These are phyloP conservation scores for Pyrus pyrifolia DNA, from an alignment of 306 rosid species.

Conservation along the genomic window DNA sequence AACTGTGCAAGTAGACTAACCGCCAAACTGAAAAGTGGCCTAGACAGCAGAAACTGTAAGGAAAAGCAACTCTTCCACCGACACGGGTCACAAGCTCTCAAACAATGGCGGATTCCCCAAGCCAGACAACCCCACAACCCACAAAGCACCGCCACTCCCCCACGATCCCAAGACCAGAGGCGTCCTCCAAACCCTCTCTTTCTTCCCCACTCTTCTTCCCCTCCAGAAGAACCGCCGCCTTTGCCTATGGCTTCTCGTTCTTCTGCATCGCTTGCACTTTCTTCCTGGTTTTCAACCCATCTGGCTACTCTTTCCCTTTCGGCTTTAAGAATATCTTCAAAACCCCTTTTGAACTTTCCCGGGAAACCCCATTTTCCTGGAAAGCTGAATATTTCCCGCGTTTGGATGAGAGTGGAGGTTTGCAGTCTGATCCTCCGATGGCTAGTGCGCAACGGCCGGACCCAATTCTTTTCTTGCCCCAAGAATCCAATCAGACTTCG, in stretches of 20 bases:
- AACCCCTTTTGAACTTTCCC: neutral
- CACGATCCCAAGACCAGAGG: neutral
- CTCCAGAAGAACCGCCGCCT: neutral
- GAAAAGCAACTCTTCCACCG: neutral
- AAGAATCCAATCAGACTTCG: neutral
- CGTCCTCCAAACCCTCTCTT: neutral
- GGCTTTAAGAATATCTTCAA: constrained; percentile 6
- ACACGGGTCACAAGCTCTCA: neutral
- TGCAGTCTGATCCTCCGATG: neutral
- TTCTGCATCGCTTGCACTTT: neutral
- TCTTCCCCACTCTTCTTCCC: constrained; percentile 7
- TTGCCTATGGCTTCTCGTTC: constrained; percentile 11
- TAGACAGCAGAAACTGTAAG: neutral
- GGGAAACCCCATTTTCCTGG: neutral
- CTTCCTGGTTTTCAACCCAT: neutral
- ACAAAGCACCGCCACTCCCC: constrained; percentile 2
- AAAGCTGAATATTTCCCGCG: neutral
- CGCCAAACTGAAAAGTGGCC: neutral
- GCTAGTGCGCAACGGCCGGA: neutral
- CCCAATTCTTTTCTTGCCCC: neutral
- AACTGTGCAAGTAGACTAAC: neutral
- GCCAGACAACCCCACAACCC: neutral
- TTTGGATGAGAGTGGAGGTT: neutral
- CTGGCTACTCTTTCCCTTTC: constrained; percentile 15
- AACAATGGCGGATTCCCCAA: constrained; percentile 5